These are phyloP conservation scores for Xylariaceae sp. DNA, from an alignment of 2,329 filamentous ascomycete genomes.

Conservation along the genomic window DNA sequence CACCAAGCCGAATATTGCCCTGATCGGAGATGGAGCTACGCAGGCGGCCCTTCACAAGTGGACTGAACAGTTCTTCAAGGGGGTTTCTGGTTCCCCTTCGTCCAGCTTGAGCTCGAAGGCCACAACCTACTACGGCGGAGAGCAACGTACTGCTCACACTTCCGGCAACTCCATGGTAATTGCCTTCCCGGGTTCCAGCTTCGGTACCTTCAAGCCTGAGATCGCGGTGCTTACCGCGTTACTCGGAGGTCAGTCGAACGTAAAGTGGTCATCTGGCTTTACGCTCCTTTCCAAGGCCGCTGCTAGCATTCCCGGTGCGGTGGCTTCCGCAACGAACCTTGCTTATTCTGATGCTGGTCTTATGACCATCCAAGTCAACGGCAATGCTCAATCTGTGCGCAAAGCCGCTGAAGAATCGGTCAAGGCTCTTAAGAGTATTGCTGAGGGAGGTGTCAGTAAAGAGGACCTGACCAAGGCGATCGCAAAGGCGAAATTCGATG, in stretches of 20 bases:
- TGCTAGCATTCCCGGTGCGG: constrained; percentile 60
- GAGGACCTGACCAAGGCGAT: constrained; percentile 91
- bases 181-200: constrained; percentile 87
- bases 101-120: constrained; percentile 56
- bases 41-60: constrained; percentile 77
- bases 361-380: constrained; percentile 75
- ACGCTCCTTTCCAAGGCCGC: constrained; percentile 80
- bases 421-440: constrained; percentile 76
- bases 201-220: constrained; percentile 81
- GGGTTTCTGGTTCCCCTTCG: constrained; percentile 52
- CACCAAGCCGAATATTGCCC: constrained; percentile 82
- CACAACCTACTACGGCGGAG: constrained; percentile 89
- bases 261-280: constrained; percentile 96
- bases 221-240: constrained; percentile 81
- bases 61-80: constrained; percentile 88
- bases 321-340: constrained; percentile 69
- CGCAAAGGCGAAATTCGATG: constrained; percentile 88
- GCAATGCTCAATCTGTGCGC: constrained; percentile 67
- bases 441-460: constrained; percentile 68
- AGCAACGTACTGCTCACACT: constrained; percentile 79
- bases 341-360: constrained; percentile 94
- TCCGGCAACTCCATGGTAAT: constrained; percentile 81
- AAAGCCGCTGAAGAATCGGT: constrained; percentile 72
- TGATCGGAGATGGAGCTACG: constrained; percentile 85
- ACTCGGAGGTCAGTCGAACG: constrained; percentile 81